Conservation (phyloP, 2,329 filamentous ascomycete genomes). For the Thermothelomyces thermophilus region DNA sequence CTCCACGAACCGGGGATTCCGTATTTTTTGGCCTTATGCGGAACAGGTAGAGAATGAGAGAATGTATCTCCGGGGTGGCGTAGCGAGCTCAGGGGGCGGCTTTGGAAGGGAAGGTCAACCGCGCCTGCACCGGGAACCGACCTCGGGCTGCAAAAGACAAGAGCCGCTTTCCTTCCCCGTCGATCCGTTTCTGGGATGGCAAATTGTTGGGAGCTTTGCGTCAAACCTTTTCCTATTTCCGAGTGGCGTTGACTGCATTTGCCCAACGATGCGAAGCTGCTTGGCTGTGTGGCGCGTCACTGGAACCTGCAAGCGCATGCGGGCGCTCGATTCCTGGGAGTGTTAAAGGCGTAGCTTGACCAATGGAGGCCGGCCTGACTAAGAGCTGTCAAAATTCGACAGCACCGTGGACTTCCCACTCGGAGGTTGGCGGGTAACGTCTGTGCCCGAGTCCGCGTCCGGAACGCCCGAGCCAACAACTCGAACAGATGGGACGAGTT, state of each 20-base stretch:
- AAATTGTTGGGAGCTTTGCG: slow-evolving; percentile 5
- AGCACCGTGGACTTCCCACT: neutral
- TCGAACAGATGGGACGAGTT: neutral
- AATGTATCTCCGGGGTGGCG: neutral
- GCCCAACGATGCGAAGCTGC: too few species aligned
- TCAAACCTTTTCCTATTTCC: neutral
- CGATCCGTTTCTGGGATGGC: neutral
- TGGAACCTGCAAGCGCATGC: neutral
- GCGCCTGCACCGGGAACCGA: too few species aligned
- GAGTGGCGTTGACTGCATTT: slow-evolving; percentile 1
- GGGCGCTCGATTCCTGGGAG: too few species aligned
- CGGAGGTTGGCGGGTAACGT: too few species aligned
- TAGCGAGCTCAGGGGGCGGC: neutral
- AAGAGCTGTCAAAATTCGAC: neutral
- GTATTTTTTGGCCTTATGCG: too few species aligned
- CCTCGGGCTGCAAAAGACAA: neutral
- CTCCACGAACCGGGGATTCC: too few species aligned
- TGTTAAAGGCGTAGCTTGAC: neutral
- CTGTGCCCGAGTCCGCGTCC: too few species aligned
- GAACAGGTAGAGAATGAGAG: too few species aligned
- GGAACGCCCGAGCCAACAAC: slow-evolving; percentile 8
- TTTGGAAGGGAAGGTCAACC: too few species aligned
- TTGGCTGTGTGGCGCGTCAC: neutral
- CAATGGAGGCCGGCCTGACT: neutral
- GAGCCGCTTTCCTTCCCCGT: neutral